Conservation (phyloP, 2,329 filamentous ascomycete species). For the Pyrenophora teres region DNA sequence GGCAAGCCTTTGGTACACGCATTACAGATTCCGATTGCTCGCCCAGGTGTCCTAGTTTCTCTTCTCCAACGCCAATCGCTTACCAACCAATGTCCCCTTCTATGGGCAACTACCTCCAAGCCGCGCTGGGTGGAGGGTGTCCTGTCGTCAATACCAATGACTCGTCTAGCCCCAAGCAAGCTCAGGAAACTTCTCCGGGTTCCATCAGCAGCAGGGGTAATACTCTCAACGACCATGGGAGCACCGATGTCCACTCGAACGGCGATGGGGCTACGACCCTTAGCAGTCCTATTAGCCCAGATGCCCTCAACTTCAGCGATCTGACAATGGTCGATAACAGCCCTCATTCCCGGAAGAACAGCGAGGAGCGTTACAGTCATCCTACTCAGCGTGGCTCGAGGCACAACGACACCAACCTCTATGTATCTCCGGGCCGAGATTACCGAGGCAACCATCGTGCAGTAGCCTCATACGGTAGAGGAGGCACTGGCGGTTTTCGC, state of each 20-base stretch:
- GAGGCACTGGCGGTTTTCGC: conserved; percentile 14
- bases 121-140: not conserved
- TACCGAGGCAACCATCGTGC: conserved; percentile 3
- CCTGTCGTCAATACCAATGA: not conserved
- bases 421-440: not conserved
- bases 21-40: not conserved
- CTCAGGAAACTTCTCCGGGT: conserved; percentile 1
- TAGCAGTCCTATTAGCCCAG: conserved; percentile 16
- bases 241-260: conserved; percentile 8
- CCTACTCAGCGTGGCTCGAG: conserved; percentile 12
- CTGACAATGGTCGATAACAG: conserved; percentile 12
- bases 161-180: not conserved
- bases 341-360: not conserved
- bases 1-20: not conserved
- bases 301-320: conserved; percentile 17
- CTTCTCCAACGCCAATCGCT: not conserved
- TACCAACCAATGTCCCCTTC: conserved; percentile 1
- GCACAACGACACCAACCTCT: not conserved
- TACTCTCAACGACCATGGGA: conserved; percentile 19
- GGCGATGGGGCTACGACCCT: conserved; percentile 2
- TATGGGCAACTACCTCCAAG: conserved; percentile 8
- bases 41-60: not conserved
- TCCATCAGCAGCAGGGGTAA: conserved; percentile 17
- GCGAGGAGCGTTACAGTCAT: conserved; percentile 7
- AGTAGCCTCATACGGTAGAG: conserved; percentile 3